Base-by-base conservation (phyloP, 306 rosid species). In the Ormosia emarginata region DNA sequence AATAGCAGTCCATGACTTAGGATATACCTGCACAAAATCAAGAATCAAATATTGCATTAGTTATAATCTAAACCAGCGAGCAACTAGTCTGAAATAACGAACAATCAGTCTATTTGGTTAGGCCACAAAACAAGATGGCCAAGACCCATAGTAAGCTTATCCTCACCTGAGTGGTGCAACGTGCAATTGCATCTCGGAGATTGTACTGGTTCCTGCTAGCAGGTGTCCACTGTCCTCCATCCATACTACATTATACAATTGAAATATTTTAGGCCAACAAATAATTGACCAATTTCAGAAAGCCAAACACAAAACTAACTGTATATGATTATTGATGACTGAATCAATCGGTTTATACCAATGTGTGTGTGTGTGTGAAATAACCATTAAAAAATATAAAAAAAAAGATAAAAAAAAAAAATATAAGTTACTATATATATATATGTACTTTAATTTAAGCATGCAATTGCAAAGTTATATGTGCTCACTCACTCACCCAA, bases 1-100 rank as follows among this genome's bases (percentile, higher is more conserved):
- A 65, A 95, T 90, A 12, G 99, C 98, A 12, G 97, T 93, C 99
- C 99, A 95, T 17, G 99, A 92, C 18, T 80, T 74, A n/a, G 99
- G 98, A 88, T 95, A 95, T 24, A 94, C 98, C 98, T 94, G 81
- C 84, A 79, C 17, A 52, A 62, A 76, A 67, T 55, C 55, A 74
- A 82, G 11, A 15, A 75, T 71, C 15, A 49, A 72, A 57, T 11
- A 12, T 61, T 34, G 36, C 74, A 24, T 67, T 7, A 49, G 50
- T 59, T 30, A 29, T 17, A 24, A 37, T 8, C 6, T 62, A 71
- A 79, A 63, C 37, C 36, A 50, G 39, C 52, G 24, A 41, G 6
- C 71, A 58, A 47, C 33, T 3, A 68, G 3, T 62, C 44, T 29
- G 62, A 62, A 62, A 1, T 2, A 77, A n/a, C 10, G 2, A 12